Base-by-base conservation (phyloP, 805 yeast species). In the Lipomyces chichibuensis region DNA sequence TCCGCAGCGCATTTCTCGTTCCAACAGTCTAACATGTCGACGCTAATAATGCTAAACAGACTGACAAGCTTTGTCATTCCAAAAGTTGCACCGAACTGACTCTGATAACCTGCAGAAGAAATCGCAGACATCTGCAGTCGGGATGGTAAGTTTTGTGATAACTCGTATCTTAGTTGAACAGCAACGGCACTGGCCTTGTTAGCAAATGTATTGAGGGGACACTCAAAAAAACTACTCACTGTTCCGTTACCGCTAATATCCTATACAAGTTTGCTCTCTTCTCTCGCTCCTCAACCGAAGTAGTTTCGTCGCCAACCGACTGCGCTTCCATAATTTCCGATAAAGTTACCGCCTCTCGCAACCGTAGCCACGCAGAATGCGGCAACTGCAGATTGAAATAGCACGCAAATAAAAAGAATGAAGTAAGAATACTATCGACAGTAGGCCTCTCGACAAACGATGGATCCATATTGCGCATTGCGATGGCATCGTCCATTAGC, bases 241-340 rank as follows among this genome's bases (percentile, higher is more conserved):
- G 67, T 27, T 64, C 67, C 25, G 67, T 64, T 13, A 64, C 62
- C 35, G 56, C 65, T 8, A 64, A 37, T 11, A 62, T 62, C 43
- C 60, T 25, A 57, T 62, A 62, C 46, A 54, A 37, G 4, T 20
- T 25, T 39, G 39, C 32, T 25, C 64, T 27, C n/a, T 58, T 29
- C 37, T 33, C 62, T 35, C 52, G 35, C 32, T 57, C 63, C 2
- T 56, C 63, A 14, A 43, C 33, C 27, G 55, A 25, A 32, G 33
- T 17, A 14, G 63, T 39, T 14, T 32, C 63, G 23, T 61, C 25
- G 5, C 14, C 27, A n/a, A 23, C 14, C 53, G 62, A 39, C 20
- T 62, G 53, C 46, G 8, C 32, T 33, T 37, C 53, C 57, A 61
- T 32, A 54, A 64, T 62, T 14, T 53, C 65, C 23, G 63, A 57